Base-by-base conservation (phyloP, 2,329 filamentous ascomycete species). In the Blastomyces percursus region DNA sequence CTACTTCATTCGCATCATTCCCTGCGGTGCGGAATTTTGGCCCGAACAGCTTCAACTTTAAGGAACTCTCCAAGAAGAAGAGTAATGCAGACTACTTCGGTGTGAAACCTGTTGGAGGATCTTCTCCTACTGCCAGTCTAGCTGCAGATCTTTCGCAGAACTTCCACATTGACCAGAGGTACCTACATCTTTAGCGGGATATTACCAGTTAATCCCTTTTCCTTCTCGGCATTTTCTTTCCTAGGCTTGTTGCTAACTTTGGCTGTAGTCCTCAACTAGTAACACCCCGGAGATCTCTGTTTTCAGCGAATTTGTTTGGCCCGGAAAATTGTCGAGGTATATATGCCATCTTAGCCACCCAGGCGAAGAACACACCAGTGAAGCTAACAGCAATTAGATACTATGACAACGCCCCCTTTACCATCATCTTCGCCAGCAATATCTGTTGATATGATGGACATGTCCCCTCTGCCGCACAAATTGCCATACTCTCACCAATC, bases 81-180 rank as follows among this genome's bases (percentile, higher is more conserved):
- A 80, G 82, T 65, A 77, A 81, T 54, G 75, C 81, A 44, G 92
- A 96, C 75, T 96, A 94, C 79, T 96, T 97, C 79, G 86, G 82
- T 70, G 76, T 89, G 70, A 91, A 90, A 73, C 83, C 88, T 60
- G 80, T 90, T 70, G 85, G 86, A 68, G 90, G 91, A 58, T 96
- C 92, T 24, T 99, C 94, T 62, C 94, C 94, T 6, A 92, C 91
- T 44, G 86, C 91, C 60, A 96, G 90, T 72, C 80, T 99, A 69
- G 93, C 92, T 51, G 92, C 91, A 65, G 94, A 99, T 77, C 82
- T 97, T 70, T 96, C 92, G 63, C 91, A 96, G 74, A 99, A 97
- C 80, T 96, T 97, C 74, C 89, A 93, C 73, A 89, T 97, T 74
- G 92, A 96, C 76, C 91, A 88, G 72, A 96, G 92, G 93, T 96